Evolutionary conservation across 495 filamentous ascomycete genomes (phyloP), one percentile per base, ranked within the genome.

Genomic region (Pseudotulostoma volvatum): DNA sequence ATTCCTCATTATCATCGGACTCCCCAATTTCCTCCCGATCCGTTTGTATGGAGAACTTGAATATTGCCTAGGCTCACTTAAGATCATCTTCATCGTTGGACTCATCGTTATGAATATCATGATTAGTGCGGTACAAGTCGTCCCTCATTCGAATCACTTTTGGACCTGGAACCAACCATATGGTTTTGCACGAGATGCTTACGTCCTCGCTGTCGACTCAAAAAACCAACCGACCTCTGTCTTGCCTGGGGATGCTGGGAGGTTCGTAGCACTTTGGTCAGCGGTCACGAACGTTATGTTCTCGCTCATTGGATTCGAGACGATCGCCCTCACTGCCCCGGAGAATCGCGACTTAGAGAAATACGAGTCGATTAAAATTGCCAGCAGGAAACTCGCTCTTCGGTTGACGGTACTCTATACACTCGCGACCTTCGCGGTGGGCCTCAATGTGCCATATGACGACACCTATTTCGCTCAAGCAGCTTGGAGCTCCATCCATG

Each of bases 251-350:
- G 40, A 40, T 3, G 33, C 46, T 11, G 56, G 56, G 11, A 40
- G 44, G 7, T 52, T 59, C 15, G 42, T 46, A 1, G 46, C 49
- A 3, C 37, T 63, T 14, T 63, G 65, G 63, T 65, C 61, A 4
- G 61, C 60, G 1, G 56, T 66, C 17, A 54, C 54, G 3, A 53
- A 53, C 25, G 55, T 56, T 4, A 41, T 67, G 9, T 70, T 68
- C 46, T 59, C 59, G 0, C 59, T 70, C 41, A 59, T 72, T 13
- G 66, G 66, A 5, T 70, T 75, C 57, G 63, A 67, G 33, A 63
- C 59, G 15, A 48, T 64, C 11, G 52, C 59, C 4, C 57, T 61
- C 9, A 68, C 64, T 0, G 66, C 62, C 3, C 52, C 66, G 3
- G 66, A 70, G 43, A 68, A 58, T 42, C 57, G 56, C 36, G 48